Base-by-base conservation (phyloP, 169 alveolate species). In the Eimeria maxima region DNA sequence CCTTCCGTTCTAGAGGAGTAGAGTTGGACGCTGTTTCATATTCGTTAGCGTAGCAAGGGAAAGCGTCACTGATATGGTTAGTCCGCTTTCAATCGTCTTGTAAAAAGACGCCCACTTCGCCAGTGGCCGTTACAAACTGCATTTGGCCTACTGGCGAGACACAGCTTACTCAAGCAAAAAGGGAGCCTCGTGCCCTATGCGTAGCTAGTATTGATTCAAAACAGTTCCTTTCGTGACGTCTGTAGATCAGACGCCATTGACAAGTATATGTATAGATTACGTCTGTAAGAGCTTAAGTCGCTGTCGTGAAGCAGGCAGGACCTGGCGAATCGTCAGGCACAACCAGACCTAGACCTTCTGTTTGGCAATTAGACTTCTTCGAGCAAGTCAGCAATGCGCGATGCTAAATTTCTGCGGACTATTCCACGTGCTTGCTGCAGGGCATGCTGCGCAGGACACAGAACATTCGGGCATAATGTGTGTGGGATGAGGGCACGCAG, bases 381-480 rank as follows among this genome's bases (percentile, higher is more conserved):
- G n/a, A 84, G 93, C 60, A 84, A 27, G 42, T 11, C 27, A 14
- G 55, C 93, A 33, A 84, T 84, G 44, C 78, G 38, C n/a, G 80
- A 24, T 29, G 93, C 45, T 57, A 84, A 44, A 45, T 44, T 84
- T 57, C 93, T 29, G 63, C 93, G 93, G 74, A 84, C 93, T 0
- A 55, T 44, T 24, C 71, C 93, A 6, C 93, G 74, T 84, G 93
- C 93, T 84, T 84, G 74, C 33, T 84, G 93, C 60, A 84, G 38
- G 45, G 69, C 44, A 29, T 84, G 93, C 93, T 84, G 93, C n/a
- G 69, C 55, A 84, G 53, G 13, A 81, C 44, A 50, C 10, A 55
- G 16, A 50, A 29, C 90, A 50, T 8, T 67, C 78, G 22, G 6
- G 78, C 78, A 27, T 27, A 47, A 53, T 11, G 13, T 1, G 1